phyloP scores from a whole-genome alignment of 73 alveolate genomes.

The Tetrahymena thermophila region DNA sequence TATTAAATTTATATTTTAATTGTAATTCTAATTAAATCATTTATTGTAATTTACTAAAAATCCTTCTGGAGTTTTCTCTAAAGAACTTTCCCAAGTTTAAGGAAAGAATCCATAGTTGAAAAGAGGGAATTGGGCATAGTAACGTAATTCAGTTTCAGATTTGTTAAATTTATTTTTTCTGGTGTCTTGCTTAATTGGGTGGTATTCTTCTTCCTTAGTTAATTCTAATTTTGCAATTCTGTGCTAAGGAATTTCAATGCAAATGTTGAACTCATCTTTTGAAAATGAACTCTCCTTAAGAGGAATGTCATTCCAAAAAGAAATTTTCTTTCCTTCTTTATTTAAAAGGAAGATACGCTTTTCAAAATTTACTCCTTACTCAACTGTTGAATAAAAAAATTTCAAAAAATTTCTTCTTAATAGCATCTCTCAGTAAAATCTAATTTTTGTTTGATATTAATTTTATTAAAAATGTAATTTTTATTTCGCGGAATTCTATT shows the following conservation, averaged over 20 bases:
- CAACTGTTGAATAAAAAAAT: not conserved
- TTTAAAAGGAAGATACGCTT: not conserved
- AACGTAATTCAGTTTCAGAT: conserved; percentile 53
- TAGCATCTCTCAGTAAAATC: not conserved
- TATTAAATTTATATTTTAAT: too few species aligned
- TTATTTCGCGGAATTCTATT: not conserved
- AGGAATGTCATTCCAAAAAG: conserved; percentile 70
- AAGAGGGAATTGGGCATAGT: conserved; percentile 61
- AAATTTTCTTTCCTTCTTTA: conserved; percentile 10
- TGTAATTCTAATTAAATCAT: not conserved
- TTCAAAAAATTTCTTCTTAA: not conserved
- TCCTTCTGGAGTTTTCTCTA: conserved; percentile 27
- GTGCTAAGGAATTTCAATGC: conserved; percentile 42
- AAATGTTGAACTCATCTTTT: conserved; percentile 14
- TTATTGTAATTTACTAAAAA: not conserved
- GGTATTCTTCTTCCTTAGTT: conserved; percentile 43
- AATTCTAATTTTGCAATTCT: conserved; percentile 70
- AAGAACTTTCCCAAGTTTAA: conserved; percentile 78
- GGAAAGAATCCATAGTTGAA: conserved; percentile 86
- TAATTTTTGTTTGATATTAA: not conserved
- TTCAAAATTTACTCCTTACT: not conserved
- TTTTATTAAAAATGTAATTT: not conserved
- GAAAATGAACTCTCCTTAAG: not conserved
- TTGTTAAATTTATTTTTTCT: conserved; percentile 51
- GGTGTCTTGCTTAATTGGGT: conserved; percentile 79